Percentiles rank a stretch among this genome's conserved stretches.
phyloP scores from a whole-genome alignment of 192 early-diverging fungal species.

The Umbelopsis ramanniana region DNA sequence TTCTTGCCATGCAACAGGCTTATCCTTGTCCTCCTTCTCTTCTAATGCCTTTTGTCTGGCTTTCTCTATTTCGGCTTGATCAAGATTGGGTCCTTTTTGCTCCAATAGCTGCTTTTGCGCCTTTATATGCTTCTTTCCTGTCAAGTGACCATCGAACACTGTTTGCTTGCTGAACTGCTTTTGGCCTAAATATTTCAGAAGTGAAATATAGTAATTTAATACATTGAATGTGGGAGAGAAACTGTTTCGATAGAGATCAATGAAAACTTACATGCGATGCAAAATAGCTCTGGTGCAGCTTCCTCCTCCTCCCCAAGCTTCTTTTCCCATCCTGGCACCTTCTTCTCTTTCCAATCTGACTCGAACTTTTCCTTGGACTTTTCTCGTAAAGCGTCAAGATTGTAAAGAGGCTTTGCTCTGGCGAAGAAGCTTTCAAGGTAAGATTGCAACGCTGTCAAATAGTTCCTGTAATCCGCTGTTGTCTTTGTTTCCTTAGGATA shows the following conservation, averaged over 20 bases:
- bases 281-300: conserved; percentile 61
- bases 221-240: neutral
- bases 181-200: conserved; percentile 44
- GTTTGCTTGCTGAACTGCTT: conserved; percentile 86
- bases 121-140: conserved; percentile 91
- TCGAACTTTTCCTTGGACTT: conserved; percentile 62
- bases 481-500: conserved; percentile 64
- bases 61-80: conserved; percentile 33
- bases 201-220: neutral
- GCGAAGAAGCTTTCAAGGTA: conserved; percentile 81
- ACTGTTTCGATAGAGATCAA: neutral
- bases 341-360: conserved; percentile 59
- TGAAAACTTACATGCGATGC: conserved; percentile 61
- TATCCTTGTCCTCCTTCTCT: conserved; percentile 57
- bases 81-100: conserved; percentile 25
- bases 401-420: conserved; percentile 77
- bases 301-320: conserved; percentile 43
- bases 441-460: conserved; percentile 58
- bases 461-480: conserved; percentile 66
- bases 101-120: conserved; percentile 59
- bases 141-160: conserved; percentile 85
- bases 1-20: conserved; percentile 69
- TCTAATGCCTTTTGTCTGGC: conserved; percentile 37
- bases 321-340: conserved; percentile 68
- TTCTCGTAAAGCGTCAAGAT: conserved; percentile 60